phyloP scores from a whole-genome alignment of 768 basidiomycete species.

The Artomyces pyxidatus region DNA sequence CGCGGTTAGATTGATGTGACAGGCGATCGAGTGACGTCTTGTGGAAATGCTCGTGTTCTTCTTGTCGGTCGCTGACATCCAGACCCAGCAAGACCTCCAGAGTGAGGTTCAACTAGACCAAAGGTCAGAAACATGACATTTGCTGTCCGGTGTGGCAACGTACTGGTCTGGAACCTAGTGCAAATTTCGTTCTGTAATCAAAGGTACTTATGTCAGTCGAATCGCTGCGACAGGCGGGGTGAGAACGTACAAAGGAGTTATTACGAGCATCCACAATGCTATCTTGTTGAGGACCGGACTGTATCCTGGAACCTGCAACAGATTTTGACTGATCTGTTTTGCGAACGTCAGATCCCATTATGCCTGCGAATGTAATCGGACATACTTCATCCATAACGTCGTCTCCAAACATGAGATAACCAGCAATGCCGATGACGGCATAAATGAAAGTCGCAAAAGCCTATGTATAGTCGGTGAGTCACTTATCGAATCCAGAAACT shows the following conservation, averaged over 20 bases:
- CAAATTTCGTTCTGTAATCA: constrained; percentile 69
- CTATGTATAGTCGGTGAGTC: neutral
- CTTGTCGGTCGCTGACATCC: constrained; percentile 28
- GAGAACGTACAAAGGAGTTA: constrained; percentile 57
- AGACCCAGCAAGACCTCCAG: constrained; percentile 73
- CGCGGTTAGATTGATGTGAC: constrained; percentile 22
- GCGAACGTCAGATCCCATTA: neutral
- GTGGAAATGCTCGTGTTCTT: constrained; percentile 16
- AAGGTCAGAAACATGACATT: neutral
- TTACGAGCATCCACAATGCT: constrained; percentile 81
- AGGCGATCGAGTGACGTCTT: constrained; percentile 10
- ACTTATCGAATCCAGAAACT: constrained; percentile 9
- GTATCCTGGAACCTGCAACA: constrained; percentile 67
- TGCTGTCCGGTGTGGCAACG: constrained; percentile 20
- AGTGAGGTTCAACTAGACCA: constrained; percentile 63
- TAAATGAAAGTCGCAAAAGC: constrained; percentile 20
- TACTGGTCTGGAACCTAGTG: constrained; percentile 74
- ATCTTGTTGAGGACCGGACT: constrained; percentile 61
- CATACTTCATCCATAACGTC: constrained; percentile 73
- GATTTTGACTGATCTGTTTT: constrained; percentile 72
- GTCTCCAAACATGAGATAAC: constrained; percentile 89
- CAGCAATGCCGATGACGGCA: constrained; percentile 61
- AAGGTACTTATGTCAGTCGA: constrained; percentile 14
- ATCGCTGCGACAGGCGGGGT: neutral
- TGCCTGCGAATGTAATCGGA: constrained; percentile 4